Evolutionary conservation across 164 flowering plant species (phyloP).

Genomic region (Brasenia schreberi): DNA sequence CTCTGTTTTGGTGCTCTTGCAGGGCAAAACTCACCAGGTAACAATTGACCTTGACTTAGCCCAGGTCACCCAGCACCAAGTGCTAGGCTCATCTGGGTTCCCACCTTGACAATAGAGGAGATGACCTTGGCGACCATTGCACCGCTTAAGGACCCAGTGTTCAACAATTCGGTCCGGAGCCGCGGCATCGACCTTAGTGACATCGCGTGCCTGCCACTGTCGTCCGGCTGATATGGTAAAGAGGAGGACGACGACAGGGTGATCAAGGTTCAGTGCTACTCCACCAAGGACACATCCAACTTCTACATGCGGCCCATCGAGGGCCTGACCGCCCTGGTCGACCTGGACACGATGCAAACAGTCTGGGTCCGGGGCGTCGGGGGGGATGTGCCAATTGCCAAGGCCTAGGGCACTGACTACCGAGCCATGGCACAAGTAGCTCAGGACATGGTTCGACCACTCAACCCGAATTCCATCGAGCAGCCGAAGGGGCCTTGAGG

Average conservation of each 20-base stretch:
- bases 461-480: slow-evolving; percentile 52
- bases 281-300: slow-evolving; percentile 29
- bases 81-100: slow-evolving; percentile 36
- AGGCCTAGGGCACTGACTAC: slow-evolving; percentile 31
- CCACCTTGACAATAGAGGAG: slow-evolving; percentile 88
- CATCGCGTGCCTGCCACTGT: slow-evolving; percentile 67
- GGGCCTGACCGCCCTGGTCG: slow-evolving; percentile 37
- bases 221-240: slow-evolving; percentile 72
- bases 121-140: slow-evolving; percentile 48
- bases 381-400: slow-evolving; percentile 32
- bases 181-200: slow-evolving; percentile 62
- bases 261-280: slow-evolving; percentile 42
- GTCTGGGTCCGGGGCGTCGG: slow-evolving; percentile 25
- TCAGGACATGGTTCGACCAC: slow-evolving; percentile 8
- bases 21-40: slow-evolving; percentile 30
- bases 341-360: slow-evolving; percentile 30
- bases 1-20: slow-evolving; percentile 34
- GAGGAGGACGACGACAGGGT: slow-evolving; percentile 39
- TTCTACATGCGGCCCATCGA: slow-evolving; percentile 73
- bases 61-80: slow-evolving; percentile 20
- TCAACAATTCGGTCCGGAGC: slow-evolving; percentile 53
- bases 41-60: slow-evolving; percentile 38
- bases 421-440: neutral
- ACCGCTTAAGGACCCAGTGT: slow-evolving; percentile 37
- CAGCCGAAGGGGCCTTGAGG: slow-evolving; percentile 44